A percentile compares a stretch with the other conserved stretches of the same genome.
Conservation (phyloP, 2,329 filamentous ascomycete genomes). For the Epichloe elymi region DNA sequence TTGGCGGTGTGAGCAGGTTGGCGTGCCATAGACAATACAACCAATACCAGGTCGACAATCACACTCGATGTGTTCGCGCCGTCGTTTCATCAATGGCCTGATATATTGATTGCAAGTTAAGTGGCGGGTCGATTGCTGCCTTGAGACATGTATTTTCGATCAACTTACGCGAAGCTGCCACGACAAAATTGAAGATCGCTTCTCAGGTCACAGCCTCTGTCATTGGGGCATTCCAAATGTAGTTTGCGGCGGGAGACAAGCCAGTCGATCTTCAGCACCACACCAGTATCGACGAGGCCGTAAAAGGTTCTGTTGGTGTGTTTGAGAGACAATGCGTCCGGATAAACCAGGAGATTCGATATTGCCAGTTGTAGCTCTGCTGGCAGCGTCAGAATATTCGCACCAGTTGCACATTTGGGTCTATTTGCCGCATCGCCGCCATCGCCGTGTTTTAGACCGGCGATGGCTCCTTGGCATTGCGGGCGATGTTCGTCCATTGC, state of each 20-base stretch:
- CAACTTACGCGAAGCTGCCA: slow-evolving; percentile 42
- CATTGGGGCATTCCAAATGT: slow-evolving; percentile 52
- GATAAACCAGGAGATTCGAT: slow-evolving; percentile 47
- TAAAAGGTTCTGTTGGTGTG: slow-evolving; percentile 53
- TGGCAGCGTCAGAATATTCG: slow-evolving; percentile 30
- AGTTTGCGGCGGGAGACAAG: slow-evolving; percentile 48
- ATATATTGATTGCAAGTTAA: not conserved
- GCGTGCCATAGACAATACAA: slow-evolving; percentile 40
- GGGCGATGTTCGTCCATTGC: not conserved
- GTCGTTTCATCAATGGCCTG: slow-evolving; percentile 44
- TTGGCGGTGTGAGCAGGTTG: slow-evolving; percentile 30
- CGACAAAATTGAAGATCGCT: slow-evolving; percentile 48
- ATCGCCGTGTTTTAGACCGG: not conserved
- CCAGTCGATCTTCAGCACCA: slow-evolving; percentile 56
- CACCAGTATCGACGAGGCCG: slow-evolving; percentile 49
- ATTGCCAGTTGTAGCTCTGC: slow-evolving; percentile 56
- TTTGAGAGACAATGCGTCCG: slow-evolving; percentile 58
- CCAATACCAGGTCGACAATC: slow-evolving; percentile 43
- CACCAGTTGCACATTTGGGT: not conserved
- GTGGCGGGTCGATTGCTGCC: no score
- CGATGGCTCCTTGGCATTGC: not conserved
- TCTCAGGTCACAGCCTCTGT: slow-evolving; percentile 41
- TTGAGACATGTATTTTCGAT: not conserved
- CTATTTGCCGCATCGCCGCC: not conserved
- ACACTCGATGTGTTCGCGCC: slow-evolving; percentile 48